Conservation (phyloP, 2,329 filamentous ascomycete species). For the Verticillium klebahnii region DNA sequence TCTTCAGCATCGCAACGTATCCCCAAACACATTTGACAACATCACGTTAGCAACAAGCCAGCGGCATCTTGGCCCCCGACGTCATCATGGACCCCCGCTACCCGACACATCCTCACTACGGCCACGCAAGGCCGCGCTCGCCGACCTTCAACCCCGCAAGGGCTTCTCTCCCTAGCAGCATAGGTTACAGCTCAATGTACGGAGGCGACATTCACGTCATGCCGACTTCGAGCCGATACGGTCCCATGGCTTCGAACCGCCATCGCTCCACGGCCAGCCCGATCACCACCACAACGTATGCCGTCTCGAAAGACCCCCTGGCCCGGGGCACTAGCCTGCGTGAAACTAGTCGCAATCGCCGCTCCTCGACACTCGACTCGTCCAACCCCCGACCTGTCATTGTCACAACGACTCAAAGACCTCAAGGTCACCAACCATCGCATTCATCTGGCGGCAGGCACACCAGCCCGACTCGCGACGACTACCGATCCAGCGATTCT, state of each 20-base stretch:
- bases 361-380: constrained; percentile 47
- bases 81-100: constrained; percentile 15
- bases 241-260: constrained; percentile 9
- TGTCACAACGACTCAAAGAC: constrained; percentile 47
- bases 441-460: constrained; percentile 28
- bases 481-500: constrained; percentile 49
- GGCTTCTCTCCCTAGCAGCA: constrained; percentile 46
- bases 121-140: constrained; percentile 26
- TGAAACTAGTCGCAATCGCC: constrained; percentile 43
- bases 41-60: not conserved
- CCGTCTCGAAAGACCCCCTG: constrained; percentile 48
- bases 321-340: constrained; percentile 42
- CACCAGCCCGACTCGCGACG: constrained; percentile 46
- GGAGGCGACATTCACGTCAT: constrained; percentile 50
- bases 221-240: constrained; percentile 34
- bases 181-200: constrained; percentile 46
- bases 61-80: constrained; percentile 1
- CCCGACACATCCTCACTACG: constrained; percentile 10
- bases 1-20: not conserved
- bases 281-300: constrained; percentile 49
- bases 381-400: constrained; percentile 48
- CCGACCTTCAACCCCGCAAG: constrained; percentile 45
- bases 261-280: constrained; percentile 20
- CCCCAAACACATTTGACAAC: not conserved
- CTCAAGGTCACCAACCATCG: constrained; percentile 33